Evolutionary conservation across 2,329 filamentous ascomycete species (phyloP), one percentile per base, ranked within the genome.

Genomic region (Diaporthe sp.): DNA sequence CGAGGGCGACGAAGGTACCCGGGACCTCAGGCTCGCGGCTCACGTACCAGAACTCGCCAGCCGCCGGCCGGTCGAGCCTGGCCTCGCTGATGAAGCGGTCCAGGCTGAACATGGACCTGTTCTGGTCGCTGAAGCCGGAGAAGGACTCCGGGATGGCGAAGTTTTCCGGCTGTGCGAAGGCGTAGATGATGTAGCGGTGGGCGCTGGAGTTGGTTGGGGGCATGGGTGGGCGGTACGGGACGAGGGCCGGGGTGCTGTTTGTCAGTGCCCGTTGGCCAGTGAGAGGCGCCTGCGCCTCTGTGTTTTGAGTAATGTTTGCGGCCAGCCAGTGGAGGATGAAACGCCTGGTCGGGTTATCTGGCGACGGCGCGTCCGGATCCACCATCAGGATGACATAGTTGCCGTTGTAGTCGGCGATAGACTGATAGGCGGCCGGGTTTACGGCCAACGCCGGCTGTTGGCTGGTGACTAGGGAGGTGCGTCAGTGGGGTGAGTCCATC

Each of bases 131-230:
- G 32, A 74, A 74, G 59, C 66, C 66, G 51, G 42, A 13, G 39
- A 72, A 74, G 1, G 58, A 22, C 6, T 51, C 44, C 17, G 73
- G 73, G 42, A 74, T 59, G 30, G n/a, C 71, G 58, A 74, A 74
- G 51, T 66, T 66, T 37, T 42, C n/a, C 9, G 73, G 73, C 69
- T 74, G 69, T n/a, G 58, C 58, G 51, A 72, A 74, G 47, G 73
- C 69, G 59, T 74, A 74, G 69, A 74, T 61, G 50, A 74, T 74
- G 73, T 74, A 74, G 35, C 73, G 73, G 69, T 74, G 73, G 5
- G 73, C 73, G 25, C 69, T 50, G 39, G 73, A 74, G 19, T 70
- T 72, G n/a, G 39, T 30, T 1, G 73, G 73, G 17, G 73, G 73
- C 12, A 19, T 47, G 7, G 73, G 73, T 9, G 73, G 30, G 30